Conservation (phyloP, 306 rosid species). For the Nissolia schottii region DNA sequence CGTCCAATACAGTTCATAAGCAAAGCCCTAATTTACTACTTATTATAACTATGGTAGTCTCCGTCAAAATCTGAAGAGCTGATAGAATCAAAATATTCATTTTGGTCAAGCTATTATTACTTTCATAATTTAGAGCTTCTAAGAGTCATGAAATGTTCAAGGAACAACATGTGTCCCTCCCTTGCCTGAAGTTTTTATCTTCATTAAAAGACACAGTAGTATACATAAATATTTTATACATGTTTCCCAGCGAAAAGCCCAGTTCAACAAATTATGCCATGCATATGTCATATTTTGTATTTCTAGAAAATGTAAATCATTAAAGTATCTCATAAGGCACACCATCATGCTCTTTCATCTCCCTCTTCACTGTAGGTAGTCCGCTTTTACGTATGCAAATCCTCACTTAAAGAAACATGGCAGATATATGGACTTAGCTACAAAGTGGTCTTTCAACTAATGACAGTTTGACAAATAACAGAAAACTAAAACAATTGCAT, state of each 20-base stretch:
- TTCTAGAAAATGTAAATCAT: conserved; percentile 1
- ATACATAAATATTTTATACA: background rate
- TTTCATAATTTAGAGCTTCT: background rate
- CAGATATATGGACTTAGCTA: conserved; percentile 8
- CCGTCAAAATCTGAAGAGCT: conserved; percentile 15
- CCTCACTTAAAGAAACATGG: background rate
- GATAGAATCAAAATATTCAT: background rate
- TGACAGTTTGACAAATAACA: background rate
- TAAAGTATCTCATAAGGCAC: background rate
- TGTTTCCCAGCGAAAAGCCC: background rate
- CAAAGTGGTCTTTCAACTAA: background rate
- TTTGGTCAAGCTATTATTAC: conserved; percentile 9
- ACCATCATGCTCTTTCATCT: background rate
- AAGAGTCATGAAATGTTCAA: background rate
- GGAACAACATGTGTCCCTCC: background rate
- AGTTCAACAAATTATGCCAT: background rate
- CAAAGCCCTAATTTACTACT: background rate
- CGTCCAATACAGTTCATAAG: background rate
- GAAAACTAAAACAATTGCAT: background rate
- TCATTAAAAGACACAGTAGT: background rate
- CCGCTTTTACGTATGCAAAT: background rate
- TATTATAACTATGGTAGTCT: background rate
- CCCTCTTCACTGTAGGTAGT: background rate
- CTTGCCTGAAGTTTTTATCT: background rate
- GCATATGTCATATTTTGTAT: background rate